These are phyloP conservation scores for Flaveria floridana DNA, from an alignment of 140 eudicot species.

Conservation along the genomic window DNA sequence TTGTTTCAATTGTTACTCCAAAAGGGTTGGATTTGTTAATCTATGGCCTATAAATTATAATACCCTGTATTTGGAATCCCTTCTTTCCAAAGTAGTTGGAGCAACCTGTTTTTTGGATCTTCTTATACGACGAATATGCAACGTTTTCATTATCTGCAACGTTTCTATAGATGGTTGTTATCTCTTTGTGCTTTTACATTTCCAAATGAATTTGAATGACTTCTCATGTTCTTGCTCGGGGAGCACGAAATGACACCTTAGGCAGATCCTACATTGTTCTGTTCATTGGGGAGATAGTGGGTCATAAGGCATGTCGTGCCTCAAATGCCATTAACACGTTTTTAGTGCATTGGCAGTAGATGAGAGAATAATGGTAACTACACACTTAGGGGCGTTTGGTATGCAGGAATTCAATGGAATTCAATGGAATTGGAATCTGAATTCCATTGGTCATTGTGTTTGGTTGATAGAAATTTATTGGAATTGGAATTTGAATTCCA, in stretches of 20 bases:
- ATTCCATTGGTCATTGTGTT: no score
- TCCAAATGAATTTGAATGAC: neutral
- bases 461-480: no score
- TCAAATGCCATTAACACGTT: neutral
- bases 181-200: neutral
- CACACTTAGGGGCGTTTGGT: no score
- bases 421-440: no score
- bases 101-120: neutral
- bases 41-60: neutral
- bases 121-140: neutral
- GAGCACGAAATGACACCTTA: neutral
- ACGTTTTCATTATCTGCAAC: constrained; percentile 12
- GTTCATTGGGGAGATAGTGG: neutral
- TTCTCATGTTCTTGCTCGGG: neutral
- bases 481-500: no score
- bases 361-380: neutral
- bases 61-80: neutral
- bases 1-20: neutral
- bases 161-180: neutral
- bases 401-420: no score
- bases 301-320: neutral
- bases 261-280: neutral
- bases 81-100: neutral
- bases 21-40: neutral
- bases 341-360: neutral